These are phyloP conservation scores for Rubus parviflorus DNA, from an alignment of 306 rosid genomes.

Conservation along the genomic window DNA sequence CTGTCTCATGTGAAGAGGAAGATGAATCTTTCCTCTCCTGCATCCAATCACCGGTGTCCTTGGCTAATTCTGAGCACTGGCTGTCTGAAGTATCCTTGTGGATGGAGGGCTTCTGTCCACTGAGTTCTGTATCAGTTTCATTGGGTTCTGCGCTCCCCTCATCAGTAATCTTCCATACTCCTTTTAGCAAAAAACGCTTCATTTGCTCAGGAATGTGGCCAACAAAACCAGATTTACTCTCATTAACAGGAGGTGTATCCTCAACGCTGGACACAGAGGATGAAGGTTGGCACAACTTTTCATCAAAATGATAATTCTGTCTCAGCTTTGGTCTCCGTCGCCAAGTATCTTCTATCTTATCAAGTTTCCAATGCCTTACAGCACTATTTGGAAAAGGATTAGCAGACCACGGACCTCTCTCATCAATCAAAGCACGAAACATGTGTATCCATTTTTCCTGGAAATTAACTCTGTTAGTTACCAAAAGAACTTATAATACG, in stretches of 20 bases:
- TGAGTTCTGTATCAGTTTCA: slow-evolving; percentile 55
- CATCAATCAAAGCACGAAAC: slow-evolving; percentile 93
- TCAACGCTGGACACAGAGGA: slow-evolving; percentile 45
- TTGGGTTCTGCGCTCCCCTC: slow-evolving; percentile 66
- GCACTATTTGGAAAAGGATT: slow-evolving; percentile 73
- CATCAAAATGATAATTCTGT: slow-evolving; percentile 90
- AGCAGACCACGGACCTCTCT: slow-evolving; percentile 98
- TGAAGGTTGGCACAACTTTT: slow-evolving; percentile 74
- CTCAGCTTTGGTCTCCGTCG: slow-evolving; percentile 85
- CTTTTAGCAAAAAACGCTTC: slow-evolving; percentile 84
- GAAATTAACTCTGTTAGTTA: slow-evolving; percentile 30
- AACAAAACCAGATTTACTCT: slow-evolving; percentile 61
- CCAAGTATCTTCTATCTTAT: slow-evolving; percentile 90
- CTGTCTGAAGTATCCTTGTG: slow-evolving; percentile 54
- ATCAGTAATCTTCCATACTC: slow-evolving; percentile 79
- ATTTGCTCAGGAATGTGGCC: slow-evolving; percentile 93
- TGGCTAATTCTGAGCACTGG: slow-evolving; percentile 53
- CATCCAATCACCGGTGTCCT: slow-evolving; percentile 55
- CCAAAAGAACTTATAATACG: slow-evolving; percentile 22
- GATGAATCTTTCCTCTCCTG: slow-evolving; percentile 65
- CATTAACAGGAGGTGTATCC: slow-evolving; percentile 45
- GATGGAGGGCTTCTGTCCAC: slow-evolving; percentile 47
- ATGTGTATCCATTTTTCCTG: slow-evolving; percentile 98
- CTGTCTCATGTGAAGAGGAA: slow-evolving; percentile 61
- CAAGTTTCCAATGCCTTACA: slow-evolving; percentile 86